Evolutionary conservation across 257 asterid genomes (phyloP), one percentile per base, ranked within the genome.

Genomic region (Solanum boliviense): DNA sequence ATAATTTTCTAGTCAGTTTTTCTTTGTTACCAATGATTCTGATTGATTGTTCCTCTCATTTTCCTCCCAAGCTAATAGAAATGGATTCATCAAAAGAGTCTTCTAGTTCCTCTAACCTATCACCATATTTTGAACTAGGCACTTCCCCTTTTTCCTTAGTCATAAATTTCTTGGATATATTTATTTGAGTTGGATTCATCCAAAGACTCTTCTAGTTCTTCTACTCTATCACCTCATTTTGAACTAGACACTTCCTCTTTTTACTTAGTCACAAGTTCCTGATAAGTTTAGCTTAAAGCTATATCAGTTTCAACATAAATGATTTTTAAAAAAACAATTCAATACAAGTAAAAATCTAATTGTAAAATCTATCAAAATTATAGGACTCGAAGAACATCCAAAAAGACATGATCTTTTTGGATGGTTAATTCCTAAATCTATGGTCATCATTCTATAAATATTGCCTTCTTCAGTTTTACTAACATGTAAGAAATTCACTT

Each of bases 381-480:
- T 85, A 56, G 7, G 88, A 70, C n/a, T 86, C 44, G 18, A 71
- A 70, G 29, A 83, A 86, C 18, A 81, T 23, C 89, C 87, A 89
- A 83, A 86, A 38, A 27, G 67, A 35, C 48, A 79, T 56, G 32
- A 76, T 44, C 23, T 36, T 86, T 36, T 78, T 86, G 7, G 71
- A 60, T 15, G 62, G 10, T 46, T 86, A 23, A 29, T 7, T 15
- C 56, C 67, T 7, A 89, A 48, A 12, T 65, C 20, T 13, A 48
- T 35, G 3, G 18, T 41, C 32, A 67, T 23, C 78, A 88, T 46
- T 29, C 12, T 34, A 15, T 9, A 34, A 34, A 86, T 86, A 44
- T 79, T 31, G 0, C 1, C 23, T 21, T 60, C 13, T 60, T 7
- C 12, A 58, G 11, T 56, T 56, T 20, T 58, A 52, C 4, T 6